Base-by-base conservation (phyloP, 2,329 filamentous ascomycete genomes). In the Madurella fahalii region DNA sequence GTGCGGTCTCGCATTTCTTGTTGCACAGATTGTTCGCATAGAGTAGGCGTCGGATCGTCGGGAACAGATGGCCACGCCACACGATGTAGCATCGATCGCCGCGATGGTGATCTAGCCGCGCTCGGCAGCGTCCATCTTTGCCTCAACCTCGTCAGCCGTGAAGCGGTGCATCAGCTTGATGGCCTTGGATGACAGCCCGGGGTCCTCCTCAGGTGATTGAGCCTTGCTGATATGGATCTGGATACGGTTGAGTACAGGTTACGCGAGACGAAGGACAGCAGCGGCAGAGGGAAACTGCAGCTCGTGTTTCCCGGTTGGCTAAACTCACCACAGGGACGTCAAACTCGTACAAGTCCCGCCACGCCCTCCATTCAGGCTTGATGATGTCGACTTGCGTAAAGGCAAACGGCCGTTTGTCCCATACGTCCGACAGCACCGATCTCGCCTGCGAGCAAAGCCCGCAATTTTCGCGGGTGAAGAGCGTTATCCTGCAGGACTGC, bases 131-230 rank as follows among this genome's bases (percentile, higher is more conserved):
- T 90, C 82, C 86, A 92, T 90, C 67, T 85, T 81, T 16, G 75
- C 77, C 57, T 82, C 74, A 2, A 93, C 81, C 55, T 91, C 80
- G 4, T 83, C 80, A 25, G 79, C 72, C 0, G 81, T 85, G 69
- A 92, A 89, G 16, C 86, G 79, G 68, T 92, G 89, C 87, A 92
- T 92, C 46, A 92, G 74, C 68, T 90, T 91, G 53, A 80, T 71
- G 1, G 86, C 84, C 58, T 82, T 74, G 5, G 78, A 77, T 1
- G 80, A 80, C 3, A 77, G 79, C 52, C 75, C 72, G 3, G 82
- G 77, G 20, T 78, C 70, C 60, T 82, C 82, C 49, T 77, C 74
- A 11, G 73, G 72, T 1, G 75, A 69, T 8, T 69, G 71, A 11
- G 73, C 72, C 61, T 81, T 85, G 72, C 83, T 84, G 57, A 92